These are phyloP conservation scores for Botrytis fabae DNA, from an alignment of 2,329 filamentous ascomycete genomes.

Conservation along the genomic window DNA sequence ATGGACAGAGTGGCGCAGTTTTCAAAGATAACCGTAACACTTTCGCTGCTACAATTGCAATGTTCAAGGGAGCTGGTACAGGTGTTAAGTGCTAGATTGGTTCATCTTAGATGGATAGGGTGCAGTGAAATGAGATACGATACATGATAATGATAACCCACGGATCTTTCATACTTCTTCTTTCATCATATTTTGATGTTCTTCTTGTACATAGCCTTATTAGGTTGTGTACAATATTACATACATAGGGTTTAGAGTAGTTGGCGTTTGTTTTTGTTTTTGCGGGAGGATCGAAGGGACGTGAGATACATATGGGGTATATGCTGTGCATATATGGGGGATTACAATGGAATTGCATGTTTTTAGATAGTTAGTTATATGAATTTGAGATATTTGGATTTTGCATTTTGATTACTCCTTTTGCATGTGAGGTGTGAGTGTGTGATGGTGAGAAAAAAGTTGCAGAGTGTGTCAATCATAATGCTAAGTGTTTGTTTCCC, in stretches of 20 bases:
- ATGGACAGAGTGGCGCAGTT: conserved; percentile 54
- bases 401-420: not conserved
- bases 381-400: not conserved
- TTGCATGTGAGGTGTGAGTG: not conserved
- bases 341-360: not conserved
- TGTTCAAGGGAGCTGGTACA: conserved; percentile 43
- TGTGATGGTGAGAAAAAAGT: not conserved
- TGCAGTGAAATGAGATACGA: not conserved
- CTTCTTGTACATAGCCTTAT: conserved; percentile 3
- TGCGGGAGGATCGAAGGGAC: not conserved
- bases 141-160: not conserved
- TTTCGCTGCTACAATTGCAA: conserved; percentile 62
- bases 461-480: too few species aligned
- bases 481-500: not conserved
- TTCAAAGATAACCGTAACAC: conserved; percentile 65
- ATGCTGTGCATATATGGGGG: not conserved
- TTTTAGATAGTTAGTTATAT: not conserved
- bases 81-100: conserved; percentile 9
- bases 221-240: not conserved
- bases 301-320: not conserved
- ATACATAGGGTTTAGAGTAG: not conserved
- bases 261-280: not conserved
- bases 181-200: conserved; percentile 1
- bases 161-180: not conserved
- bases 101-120: not conserved